Evolutionary conservation across 257 asterid genomes (phyloP).

Genomic region (Catharanthus roseus): DNA sequence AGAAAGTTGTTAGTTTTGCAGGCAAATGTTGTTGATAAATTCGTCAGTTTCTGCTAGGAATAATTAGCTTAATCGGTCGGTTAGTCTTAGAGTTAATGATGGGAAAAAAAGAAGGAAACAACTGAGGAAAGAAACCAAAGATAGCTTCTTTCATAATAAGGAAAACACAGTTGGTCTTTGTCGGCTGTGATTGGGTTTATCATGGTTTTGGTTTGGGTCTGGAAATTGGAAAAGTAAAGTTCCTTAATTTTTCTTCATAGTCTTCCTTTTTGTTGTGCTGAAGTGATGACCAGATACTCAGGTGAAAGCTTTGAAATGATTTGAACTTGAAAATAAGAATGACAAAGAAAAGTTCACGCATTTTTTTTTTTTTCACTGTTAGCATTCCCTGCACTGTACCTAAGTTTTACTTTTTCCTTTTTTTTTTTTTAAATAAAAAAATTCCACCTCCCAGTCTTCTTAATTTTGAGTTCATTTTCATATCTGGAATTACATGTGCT

Average conservation of each 20-base stretch:
- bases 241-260: neutral
- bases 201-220: neutral
- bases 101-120: too few relatives aligned
- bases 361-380: too few relatives aligned
- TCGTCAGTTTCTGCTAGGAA: neutral
- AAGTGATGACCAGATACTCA: neutral
- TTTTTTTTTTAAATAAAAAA: too few relatives aligned
- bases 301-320: neutral
- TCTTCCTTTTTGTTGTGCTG: neutral
- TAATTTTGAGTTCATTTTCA: neutral
- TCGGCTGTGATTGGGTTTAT: neutral
- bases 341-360: neutral
- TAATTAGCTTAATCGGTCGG: neutral
- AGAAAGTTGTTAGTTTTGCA: neutral
- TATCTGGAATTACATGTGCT: neutral
- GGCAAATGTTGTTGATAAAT: neutral
- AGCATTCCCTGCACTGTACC: too few relatives aligned
- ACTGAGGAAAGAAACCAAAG: neutral
- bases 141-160: neutral
- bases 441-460: neutral
- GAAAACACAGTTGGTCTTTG: neutral
- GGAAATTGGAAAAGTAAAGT: neutral
- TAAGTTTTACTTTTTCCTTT: too few relatives aligned
- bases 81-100: too few relatives aligned
- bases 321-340: neutral